Percentiles rank a stretch among this genome's conserved stretches.
phyloP scores from a whole-genome alignment of 345 rosid genomes.

The Salix exigua region DNA sequence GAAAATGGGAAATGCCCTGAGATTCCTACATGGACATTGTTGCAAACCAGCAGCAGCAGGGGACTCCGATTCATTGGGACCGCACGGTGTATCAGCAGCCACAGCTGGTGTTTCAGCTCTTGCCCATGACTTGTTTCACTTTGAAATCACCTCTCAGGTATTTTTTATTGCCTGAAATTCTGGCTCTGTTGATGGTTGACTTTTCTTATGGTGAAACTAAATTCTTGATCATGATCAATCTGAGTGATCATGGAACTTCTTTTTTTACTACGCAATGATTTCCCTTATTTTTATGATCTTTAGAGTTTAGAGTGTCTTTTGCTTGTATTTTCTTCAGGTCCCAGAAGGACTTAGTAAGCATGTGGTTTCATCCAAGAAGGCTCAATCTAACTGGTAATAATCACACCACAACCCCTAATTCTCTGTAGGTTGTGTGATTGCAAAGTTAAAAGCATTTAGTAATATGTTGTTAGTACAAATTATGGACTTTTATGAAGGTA shows the following conservation, averaged over 20 bases:
- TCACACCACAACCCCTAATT: too few relatives aligned
- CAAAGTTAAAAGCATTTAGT: background rate
- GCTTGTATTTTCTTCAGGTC: slow-evolving; percentile 36
- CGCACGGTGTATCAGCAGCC: slow-evolving; percentile 52
- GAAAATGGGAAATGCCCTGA: slow-evolving; percentile 31
- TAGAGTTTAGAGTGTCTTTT: background rate
- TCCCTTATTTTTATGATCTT: background rate
- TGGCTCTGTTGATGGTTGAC: background rate
- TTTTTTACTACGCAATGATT: too few relatives aligned
- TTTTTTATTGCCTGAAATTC: background rate
- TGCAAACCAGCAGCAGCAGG: slow-evolving; percentile 40
- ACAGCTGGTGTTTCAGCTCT: slow-evolving; percentile 74
- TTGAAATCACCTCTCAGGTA: slow-evolving; percentile 80
- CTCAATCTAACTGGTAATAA: slow-evolving; percentile 85
- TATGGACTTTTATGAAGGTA: slow-evolving; percentile 53
- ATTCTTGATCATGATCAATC: background rate
- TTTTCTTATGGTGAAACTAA: background rate
- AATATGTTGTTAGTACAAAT: background rate
- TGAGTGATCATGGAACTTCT: background rate
- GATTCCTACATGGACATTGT: slow-evolving; percentile 45
- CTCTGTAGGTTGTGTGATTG: background rate
- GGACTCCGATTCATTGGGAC: slow-evolving; percentile 31
- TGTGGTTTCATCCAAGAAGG: slow-evolving; percentile 73
- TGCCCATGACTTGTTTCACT: slow-evolving; percentile 64
- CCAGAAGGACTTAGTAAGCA: slow-evolving; percentile 63